Percentiles rank a stretch among this genome's conserved stretches.
These are phyloP conservation scores for Blastobotrys terrestris DNA, from an alignment of 805 yeast species.

Conservation along the genomic window DNA sequence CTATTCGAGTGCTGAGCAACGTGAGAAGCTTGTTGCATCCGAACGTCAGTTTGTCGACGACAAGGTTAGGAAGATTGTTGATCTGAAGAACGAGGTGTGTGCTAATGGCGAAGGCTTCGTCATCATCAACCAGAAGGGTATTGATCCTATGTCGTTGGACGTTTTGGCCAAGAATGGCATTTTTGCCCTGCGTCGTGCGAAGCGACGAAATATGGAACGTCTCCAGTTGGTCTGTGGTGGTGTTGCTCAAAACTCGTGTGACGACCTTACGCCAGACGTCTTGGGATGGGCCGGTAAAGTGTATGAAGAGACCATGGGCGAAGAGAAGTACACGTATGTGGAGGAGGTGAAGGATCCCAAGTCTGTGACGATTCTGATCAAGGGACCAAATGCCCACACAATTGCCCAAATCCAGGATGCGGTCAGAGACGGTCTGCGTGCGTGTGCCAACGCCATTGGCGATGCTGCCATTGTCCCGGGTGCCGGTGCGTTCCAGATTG, in stretches of 20 bases:
- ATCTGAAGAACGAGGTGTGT: slow-evolving; percentile 87
- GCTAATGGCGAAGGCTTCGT: slow-evolving; percentile 79
- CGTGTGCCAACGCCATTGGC: slow-evolving; percentile 84
- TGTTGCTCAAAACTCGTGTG: slow-evolving; percentile 95
- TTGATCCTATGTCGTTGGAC: slow-evolving; percentile 96
- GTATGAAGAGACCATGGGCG: slow-evolving; percentile 90
- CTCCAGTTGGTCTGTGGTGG: slow-evolving; percentile 95
- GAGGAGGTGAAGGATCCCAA: slow-evolving; percentile 84
- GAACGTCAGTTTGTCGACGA: slow-evolving; percentile 94
- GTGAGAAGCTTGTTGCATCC: slow-evolving; percentile 87
- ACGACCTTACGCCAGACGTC: slow-evolving; percentile 72
- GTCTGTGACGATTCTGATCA: slow-evolving; percentile 84
- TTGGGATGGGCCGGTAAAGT: slow-evolving; percentile 88
- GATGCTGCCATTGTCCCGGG: slow-evolving; percentile 90
- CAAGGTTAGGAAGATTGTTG: slow-evolving; percentile 84
- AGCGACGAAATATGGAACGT: slow-evolving; percentile 98
- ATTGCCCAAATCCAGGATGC: slow-evolving; percentile 94
- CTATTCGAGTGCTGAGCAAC: slow-evolving; percentile 91
- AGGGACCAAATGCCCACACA: slow-evolving; percentile 87
- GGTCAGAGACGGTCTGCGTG: slow-evolving; percentile 92
- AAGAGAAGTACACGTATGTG: slow-evolving; percentile 93
- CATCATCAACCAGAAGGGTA: slow-evolving; percentile 95
- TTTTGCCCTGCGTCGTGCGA: slow-evolving; percentile 93
- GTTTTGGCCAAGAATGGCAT: slow-evolving; percentile 88
- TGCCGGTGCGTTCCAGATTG: slow-evolving; percentile 91